Evolutionary conservation across 208 protist species (phyloP), one percentile per base, ranked within the genome.

Genomic region (Sergeia podlipaevii): DNA sequence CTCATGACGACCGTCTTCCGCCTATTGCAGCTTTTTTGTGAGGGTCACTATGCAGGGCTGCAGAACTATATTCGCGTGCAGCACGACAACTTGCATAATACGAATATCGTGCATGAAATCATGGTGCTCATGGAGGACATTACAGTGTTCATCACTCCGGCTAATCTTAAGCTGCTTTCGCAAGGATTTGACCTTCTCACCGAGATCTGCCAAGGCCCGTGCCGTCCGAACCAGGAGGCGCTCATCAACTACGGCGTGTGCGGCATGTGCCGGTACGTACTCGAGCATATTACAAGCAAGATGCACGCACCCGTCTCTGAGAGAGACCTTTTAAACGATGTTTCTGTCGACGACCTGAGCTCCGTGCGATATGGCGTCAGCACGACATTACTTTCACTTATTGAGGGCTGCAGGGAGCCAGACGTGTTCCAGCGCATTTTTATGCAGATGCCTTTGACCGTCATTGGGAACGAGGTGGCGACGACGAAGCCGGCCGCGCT

Each of bases 201-300:
- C 18, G 93, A 97, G 74, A 78, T 91, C 27, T 94, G 85, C 72
- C 93, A 97, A 59, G 93, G 93, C 0, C 93, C 93, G 26, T 97
- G 91, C 50, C 59, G 63, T 24, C 63, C 43, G 21, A 97, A 97
- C 65, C 93, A 97, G 59, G 62, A 81, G 50, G 61, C 72, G 3
- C 61, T 93, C 23, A 63, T 91, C 15, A 54, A 52, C 47, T 81
- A 73, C 56, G 74, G 80, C 41, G 68, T 78, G 15, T 87, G 80
- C 49, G 32, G 56, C n/a, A 62, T 56, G 20, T 73, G 87, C 15
- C 46, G 65, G 1, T 63, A 59, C 42, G 37, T 74, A 0, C 60
- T 87, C 20, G 45, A 72, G 28, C 63, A 66, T 24, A 20, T 82
- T 36, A 57, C 49, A 34, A 7, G 24, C 34, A 50, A 47, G 34